phyloP scores from a whole-genome alignment of 169 alveolate genomes.

The Plasmodium ovale region DNA sequence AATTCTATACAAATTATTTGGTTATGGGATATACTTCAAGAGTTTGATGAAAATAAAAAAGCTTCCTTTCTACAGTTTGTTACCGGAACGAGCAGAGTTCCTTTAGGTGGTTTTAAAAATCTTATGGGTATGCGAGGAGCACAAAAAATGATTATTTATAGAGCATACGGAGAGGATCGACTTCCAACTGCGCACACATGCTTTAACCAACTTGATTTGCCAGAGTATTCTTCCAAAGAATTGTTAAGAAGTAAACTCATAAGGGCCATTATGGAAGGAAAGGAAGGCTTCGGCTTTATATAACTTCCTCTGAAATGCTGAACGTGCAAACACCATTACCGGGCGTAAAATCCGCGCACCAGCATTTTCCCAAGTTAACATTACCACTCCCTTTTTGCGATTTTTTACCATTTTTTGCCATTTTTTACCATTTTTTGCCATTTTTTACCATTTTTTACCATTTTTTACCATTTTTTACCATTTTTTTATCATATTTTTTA shows the following conservation, averaged over 20 bases:
- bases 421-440: too few relatives aligned
- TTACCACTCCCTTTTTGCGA: too few relatives aligned
- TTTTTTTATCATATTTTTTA: too few relatives aligned
- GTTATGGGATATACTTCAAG: slow-evolving; percentile 96
- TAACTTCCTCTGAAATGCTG: slow-evolving; percentile 17
- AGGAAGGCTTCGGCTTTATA: slow-evolving; percentile 97
- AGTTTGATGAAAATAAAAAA: slow-evolving; percentile 93
- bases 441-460: too few relatives aligned
- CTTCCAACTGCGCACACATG: slow-evolving; percentile 99
- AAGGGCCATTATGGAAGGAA: slow-evolving; percentile 96
- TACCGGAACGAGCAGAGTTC: slow-evolving; percentile 94
- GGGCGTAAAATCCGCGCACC: too few relatives aligned
- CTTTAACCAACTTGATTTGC: slow-evolving; percentile 98
- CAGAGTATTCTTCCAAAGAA: slow-evolving; percentile 96
- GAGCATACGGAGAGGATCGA: slow-evolving; percentile 92
- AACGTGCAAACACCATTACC: too few relatives aligned
- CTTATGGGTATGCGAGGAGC: slow-evolving; percentile 99
- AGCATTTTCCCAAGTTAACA: too few relatives aligned
- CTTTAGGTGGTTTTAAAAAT: slow-evolving; percentile 98
- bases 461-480: too few relatives aligned
- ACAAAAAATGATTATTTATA: slow-evolving; percentile 96
- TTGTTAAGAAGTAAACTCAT: slow-evolving; percentile 91
- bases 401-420: too few relatives aligned
- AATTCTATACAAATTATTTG: slow-evolving; percentile 91
- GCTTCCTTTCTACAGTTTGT: slow-evolving; percentile 93